These are phyloP conservation scores for Didymosphaeria variabile DNA, from an alignment of 2,329 filamentous ascomycete genomes.

Conservation along the genomic window DNA sequence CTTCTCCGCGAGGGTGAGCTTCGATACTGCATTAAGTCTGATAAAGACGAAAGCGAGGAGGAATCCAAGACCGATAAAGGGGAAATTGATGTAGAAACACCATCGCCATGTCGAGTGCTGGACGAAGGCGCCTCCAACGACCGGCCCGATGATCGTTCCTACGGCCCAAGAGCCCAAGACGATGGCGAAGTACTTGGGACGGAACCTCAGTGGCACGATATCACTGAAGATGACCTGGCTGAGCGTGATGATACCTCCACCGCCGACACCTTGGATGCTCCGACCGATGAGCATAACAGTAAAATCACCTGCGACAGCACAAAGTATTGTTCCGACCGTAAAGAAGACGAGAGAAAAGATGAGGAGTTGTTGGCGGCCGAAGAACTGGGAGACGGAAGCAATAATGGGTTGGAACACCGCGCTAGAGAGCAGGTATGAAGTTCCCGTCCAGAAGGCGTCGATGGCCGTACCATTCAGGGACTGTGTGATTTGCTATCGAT, in stretches of 20 bases:
- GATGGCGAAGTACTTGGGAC: slow-evolving; percentile 54
- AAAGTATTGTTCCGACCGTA: slow-evolving; percentile 57
- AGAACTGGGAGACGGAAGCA: slow-evolving; percentile 55
- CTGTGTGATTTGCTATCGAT: slow-evolving; percentile 32
- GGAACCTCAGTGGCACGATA: slow-evolving; percentile 52
- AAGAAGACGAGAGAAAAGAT: slow-evolving; percentile 55
- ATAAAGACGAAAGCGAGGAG: slow-evolving; percentile 35
- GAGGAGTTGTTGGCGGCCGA: slow-evolving; percentile 58
- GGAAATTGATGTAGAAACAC: slow-evolving; percentile 72
- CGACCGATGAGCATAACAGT: slow-evolving; percentile 46
- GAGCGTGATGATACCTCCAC: slow-evolving; percentile 52
- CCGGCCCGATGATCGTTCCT: slow-evolving; percentile 62
- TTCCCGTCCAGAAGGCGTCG: slow-evolving; percentile 76
- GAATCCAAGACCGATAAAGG: slow-evolving; percentile 55
- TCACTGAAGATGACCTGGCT: slow-evolving; percentile 57
- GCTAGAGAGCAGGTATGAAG: slow-evolving; percentile 72
- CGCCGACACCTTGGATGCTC: slow-evolving; percentile 50
- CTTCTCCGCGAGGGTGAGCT: slow-evolving; percentile 33
- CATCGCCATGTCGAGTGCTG: slow-evolving; percentile 65
- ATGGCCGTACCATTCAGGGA: slow-evolving; percentile 34
- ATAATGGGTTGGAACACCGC: slow-evolving; percentile 66
- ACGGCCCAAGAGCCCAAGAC: slow-evolving; percentile 60
- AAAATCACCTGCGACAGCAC: slow-evolving; percentile 48
- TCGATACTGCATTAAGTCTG: slow-evolving; percentile 27
- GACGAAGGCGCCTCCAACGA: slow-evolving; percentile 61